Evolutionary conservation across 1,284 basidiomycete genomes (phyloP).

Genomic region (Wolfiporia cocos): DNA sequence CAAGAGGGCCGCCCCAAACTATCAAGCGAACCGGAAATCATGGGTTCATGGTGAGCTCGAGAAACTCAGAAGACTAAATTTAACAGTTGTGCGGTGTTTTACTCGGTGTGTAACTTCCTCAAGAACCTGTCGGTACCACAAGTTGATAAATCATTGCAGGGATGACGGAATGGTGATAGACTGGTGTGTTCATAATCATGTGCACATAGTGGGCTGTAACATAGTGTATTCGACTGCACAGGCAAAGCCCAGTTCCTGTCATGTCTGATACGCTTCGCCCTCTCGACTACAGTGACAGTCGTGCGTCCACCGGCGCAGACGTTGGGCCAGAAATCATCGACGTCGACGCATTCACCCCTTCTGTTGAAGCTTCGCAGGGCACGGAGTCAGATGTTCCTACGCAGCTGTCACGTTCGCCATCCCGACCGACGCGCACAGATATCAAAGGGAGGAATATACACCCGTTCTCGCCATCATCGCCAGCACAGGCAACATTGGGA

Average conservation of each 20-base stretch:
- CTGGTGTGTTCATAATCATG: constrained; percentile 16
- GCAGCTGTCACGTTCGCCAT: not conserved
- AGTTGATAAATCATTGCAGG: constrained; percentile 3
- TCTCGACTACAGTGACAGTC: not conserved
- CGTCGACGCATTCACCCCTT: not conserved
- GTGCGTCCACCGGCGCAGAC: not conserved
- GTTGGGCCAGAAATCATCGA: not conserved
- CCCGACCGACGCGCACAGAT: not conserved
- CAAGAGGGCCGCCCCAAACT: constrained; percentile 10
- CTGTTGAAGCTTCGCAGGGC: not conserved
- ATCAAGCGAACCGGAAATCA: constrained; percentile 12
- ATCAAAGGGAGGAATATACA: no score
- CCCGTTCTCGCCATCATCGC: no score
- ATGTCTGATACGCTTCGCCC: constrained; percentile 17
- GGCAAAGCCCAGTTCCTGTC: constrained; percentile 17
- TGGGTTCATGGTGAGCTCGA: constrained; percentile 16
- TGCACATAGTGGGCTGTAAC: not conserved
- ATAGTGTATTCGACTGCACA: not conserved
- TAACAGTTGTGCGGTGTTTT: constrained; percentile 16
- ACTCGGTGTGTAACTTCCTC: constrained; percentile 14
- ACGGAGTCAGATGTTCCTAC: not conserved
- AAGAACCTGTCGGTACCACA: not conserved
- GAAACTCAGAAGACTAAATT: constrained; percentile 9
- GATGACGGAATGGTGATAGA: constrained; percentile 29
- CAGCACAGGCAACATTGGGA: no score